Evolutionary conservation across 163 green algal species (phyloP).

Genomic region (Chlorella variabilis): DNA sequence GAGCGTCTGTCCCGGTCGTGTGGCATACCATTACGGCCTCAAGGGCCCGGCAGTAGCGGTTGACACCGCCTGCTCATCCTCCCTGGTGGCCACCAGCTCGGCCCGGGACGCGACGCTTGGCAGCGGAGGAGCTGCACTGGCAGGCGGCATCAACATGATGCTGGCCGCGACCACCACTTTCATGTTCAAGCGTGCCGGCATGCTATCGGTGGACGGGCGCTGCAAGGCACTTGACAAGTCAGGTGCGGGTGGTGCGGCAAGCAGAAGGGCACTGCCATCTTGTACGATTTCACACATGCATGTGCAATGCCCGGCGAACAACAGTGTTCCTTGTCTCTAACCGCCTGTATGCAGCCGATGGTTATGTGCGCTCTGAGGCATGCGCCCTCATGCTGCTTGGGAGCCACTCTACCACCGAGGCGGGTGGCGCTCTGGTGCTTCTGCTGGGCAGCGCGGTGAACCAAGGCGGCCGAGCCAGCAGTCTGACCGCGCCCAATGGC

Average conservation of each 20-base stretch:
- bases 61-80: constrained; percentile 91
- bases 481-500: constrained; percentile 68
- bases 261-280: too few relatives aligned
- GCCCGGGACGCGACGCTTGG: constrained; percentile 47
- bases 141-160: constrained; percentile 60
- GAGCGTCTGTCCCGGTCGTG: constrained; percentile 71
- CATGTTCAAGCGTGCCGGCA: constrained; percentile 70
- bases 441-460: constrained; percentile 61
- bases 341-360: constrained; percentile 66
- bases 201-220: constrained; percentile 84
- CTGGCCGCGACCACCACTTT: constrained; percentile 47
- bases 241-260: background rate
- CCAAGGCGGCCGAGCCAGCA: constrained; percentile 67
- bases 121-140: constrained; percentile 8
- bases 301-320: too few relatives aligned
- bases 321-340: background rate
- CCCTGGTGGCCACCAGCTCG: constrained; percentile 76
- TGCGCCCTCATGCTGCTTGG: constrained; percentile 50
- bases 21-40: constrained; percentile 84
- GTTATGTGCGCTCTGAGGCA: constrained; percentile 86
- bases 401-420: background rate
- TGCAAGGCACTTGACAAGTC: constrained; percentile 91
- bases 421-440: background rate
- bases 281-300: too few relatives aligned
- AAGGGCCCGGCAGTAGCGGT: constrained; percentile 79